Conservation (phyloP, 2,329 filamentous ascomycete genomes). For the Claviceps cyperi region DNA sequence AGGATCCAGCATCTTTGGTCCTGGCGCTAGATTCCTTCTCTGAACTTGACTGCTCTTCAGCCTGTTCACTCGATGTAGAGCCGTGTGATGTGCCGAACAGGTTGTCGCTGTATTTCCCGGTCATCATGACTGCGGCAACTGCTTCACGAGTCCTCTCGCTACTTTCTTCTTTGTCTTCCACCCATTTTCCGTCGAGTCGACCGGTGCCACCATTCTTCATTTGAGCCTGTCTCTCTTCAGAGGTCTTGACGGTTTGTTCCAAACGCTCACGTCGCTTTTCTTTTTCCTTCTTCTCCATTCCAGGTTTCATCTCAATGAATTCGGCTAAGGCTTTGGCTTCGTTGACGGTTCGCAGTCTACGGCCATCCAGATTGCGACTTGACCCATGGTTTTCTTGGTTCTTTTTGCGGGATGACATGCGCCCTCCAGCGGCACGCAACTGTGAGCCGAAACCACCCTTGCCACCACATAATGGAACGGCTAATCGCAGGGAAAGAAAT, state of each 20-base stretch:
- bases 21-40: conserved; percentile 25
- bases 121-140: conserved; percentile 55
- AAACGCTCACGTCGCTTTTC: conserved; percentile 72
- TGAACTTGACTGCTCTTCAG: conserved; percentile 14
- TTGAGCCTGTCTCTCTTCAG: conserved; percentile 73
- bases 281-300: conserved; percentile 91
- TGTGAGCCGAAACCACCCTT: conserved; percentile 98
- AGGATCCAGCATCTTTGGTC: conserved; percentile 27
- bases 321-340: conserved; percentile 93
- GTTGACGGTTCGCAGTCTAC: conserved; percentile 77
- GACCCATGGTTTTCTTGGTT: conserved; percentile 77
- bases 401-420: conserved; percentile 92
- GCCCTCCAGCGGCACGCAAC: conserved; percentile 86
- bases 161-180: conserved; percentile 86
- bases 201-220: conserved; percentile 58
- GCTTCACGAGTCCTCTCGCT: conserved; percentile 70
- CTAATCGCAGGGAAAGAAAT: conserved; percentile 72
- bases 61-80: conserved; percentile 26
- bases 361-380: conserved; percentile 83
- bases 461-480: conserved; percentile 69
- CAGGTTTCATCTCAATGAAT: conserved; percentile 87
- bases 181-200: conserved; percentile 77
- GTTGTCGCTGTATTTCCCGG: conserved; percentile 47
- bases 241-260: conserved; percentile 75
- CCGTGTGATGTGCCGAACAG: conserved; percentile 35